phyloP scores from a whole-genome alignment of 805 yeast species.

The Candida methanosorbosa region DNA sequence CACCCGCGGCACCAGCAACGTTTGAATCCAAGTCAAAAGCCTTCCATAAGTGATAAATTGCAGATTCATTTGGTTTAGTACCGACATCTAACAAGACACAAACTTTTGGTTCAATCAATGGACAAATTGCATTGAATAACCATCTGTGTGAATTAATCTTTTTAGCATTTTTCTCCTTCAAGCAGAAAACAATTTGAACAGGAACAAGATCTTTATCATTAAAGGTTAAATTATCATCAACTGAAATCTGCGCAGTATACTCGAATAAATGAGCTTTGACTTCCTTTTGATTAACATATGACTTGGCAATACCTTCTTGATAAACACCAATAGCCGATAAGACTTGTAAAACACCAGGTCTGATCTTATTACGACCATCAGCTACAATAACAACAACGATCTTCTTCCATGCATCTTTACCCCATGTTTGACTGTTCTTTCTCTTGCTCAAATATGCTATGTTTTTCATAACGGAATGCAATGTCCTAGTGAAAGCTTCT shows the following conservation, averaged over 20 bases:
- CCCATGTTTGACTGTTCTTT: constrained; percentile 83
- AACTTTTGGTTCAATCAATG: constrained; percentile 85
- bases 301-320: constrained; percentile 96
- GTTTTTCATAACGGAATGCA: constrained; percentile 91
- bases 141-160: constrained; percentile 97
- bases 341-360: constrained; percentile 76
- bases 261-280: constrained; percentile 94
- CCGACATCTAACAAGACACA: constrained; percentile 93
- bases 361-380: constrained; percentile 89
- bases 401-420: constrained; percentile 94
- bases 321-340: constrained; percentile 93
- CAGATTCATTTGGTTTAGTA: constrained; percentile 82
- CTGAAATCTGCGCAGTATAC: constrained; percentile 90
- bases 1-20: constrained; percentile 99
- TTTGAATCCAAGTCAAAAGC: constrained; percentile 94
- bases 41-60: constrained; percentile 93
- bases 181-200: constrained; percentile 85
- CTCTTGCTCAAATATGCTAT: constrained; percentile 81
- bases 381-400: constrained; percentile 86
- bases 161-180: constrained; percentile 87
- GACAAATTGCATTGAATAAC: constrained; percentile 94
- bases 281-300: constrained; percentile 81
- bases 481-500: constrained; percentile 78
- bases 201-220: constrained; percentile 88
- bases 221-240: constrained; percentile 82